Base-by-base conservation (phyloP, 2,329 filamentous ascomycete genomes). In the Pestalotiopsis sp. region DNA sequence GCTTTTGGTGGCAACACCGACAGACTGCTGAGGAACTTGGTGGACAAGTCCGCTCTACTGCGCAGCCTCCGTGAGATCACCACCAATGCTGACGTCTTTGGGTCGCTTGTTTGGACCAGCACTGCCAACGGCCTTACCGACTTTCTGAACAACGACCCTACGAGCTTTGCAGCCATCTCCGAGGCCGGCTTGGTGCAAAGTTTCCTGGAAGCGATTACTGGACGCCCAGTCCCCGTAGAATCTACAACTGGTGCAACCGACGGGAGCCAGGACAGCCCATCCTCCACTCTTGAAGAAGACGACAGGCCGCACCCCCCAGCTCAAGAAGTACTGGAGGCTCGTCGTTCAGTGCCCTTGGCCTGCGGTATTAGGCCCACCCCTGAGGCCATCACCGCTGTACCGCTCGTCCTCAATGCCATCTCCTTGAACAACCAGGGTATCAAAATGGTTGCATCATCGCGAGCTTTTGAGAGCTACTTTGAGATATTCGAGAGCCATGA, bases 91-190 rank as follows among this genome's bases (percentile, higher is more conserved):
- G 84, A 84, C 65, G 85, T 90, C 48, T 99, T 94, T 77, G 96
- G 96, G 13, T 96, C 95, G 2, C 91, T 96, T 68, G 94, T 98
- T 4, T 99, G 96, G 96, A 97, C 94, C 62, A 94, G 94, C 77
- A 92, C 94, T 6, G 93, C 97, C 70, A 94, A 91, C 66, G 95
- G 98, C 67, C 84, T 99, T 64, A 96, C 93, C 76, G 95, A 94
- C 73, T 99, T 99, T 79, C 97, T 99, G 74, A 97, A 99, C 80
- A 98, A 98, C 76, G 96, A 99, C 75, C 96, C 96, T 0, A 99
- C 96, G 0, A 99, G 96, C 78, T 99, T 97, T 78, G 92, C 94
- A 35, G 94, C 97, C 26, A 96, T 99, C 71, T 94, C 93, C 14
- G 96, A 99, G 80, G 95, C 96, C 64, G 94, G 94, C 24, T 86